Evolutionary conservation across 306 rosid genomes (phyloP).

Genomic region (Vigna nakashimae): DNA sequence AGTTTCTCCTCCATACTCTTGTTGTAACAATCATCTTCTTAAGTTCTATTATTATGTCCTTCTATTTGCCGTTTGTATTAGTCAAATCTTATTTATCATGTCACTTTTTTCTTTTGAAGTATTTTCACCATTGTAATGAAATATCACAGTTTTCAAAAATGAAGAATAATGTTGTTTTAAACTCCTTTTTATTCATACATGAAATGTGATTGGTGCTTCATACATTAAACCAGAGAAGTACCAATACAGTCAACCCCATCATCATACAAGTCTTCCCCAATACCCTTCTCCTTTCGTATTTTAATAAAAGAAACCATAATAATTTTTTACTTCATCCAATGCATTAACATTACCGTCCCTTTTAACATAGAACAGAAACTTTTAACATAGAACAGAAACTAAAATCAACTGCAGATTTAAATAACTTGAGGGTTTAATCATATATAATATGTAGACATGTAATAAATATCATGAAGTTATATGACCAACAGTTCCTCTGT

Average conservation of each 20-base stretch:
- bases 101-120: not conserved
- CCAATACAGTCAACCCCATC: not conserved
- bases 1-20: too few relatives aligned
- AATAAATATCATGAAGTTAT: not conserved
- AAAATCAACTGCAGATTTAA: not conserved
- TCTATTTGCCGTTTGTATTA: too few relatives aligned
- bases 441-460: not conserved
- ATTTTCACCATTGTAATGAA: not conserved
- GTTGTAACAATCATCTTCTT: not conserved
- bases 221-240: too few relatives aligned
- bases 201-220: too few relatives aligned
- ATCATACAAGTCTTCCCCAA: not conserved
- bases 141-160: not conserved
- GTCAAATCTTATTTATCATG: not conserved
- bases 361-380: not conserved
- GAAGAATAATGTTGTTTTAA: too few relatives aligned
- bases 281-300: not conserved
- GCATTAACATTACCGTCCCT: not conserved
- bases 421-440: constrained; percentile 3
- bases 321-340: not conserved
- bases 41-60: not conserved
- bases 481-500: not conserved
- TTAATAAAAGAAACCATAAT: not conserved
- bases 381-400: not conserved
- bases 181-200: too few relatives aligned